phyloP scores from a whole-genome alignment of 179 eudicot genomes.

The Gypsophila paniculata region DNA sequence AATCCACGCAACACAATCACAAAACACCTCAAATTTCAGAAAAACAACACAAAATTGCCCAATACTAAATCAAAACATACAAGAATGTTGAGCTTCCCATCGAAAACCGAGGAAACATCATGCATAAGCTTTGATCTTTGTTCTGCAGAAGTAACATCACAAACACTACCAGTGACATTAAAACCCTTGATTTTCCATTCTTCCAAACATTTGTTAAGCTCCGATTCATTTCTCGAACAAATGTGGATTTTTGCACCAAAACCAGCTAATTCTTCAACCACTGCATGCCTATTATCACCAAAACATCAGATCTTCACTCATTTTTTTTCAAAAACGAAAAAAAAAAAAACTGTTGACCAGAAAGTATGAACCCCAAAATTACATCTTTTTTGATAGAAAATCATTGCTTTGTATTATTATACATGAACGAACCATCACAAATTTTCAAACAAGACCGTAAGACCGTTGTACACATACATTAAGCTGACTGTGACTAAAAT shows the following conservation, averaged over 20 bases:
- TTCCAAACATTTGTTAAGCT: conserved; percentile 57
- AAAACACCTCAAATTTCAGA: not conserved
- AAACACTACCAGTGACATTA: conserved; percentile 60
- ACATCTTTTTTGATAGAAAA: too few relatives aligned
- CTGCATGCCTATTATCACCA: conserved; percentile 46
- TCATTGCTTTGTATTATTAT: too few relatives aligned
- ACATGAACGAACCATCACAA: too few relatives aligned
- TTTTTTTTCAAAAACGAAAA: too few relatives aligned
- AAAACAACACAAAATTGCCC: not conserved
- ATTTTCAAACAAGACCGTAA: too few relatives aligned
- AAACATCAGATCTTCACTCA: not conserved
- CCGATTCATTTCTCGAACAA: conserved; percentile 71
- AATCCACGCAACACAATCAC: too few relatives aligned
- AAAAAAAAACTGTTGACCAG: too few relatives aligned
- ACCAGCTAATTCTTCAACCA: conserved; percentile 71
- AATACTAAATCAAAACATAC: conserved; percentile 40
- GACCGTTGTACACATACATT: too few relatives aligned
- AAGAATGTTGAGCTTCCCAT: conserved; percentile 75
- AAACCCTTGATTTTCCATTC: conserved; percentile 69
- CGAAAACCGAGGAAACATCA: conserved; percentile 50
- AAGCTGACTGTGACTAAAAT: too few relatives aligned
- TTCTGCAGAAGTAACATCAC: conserved; percentile 50
- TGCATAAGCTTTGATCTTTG: conserved; percentile 52
- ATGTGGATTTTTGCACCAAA: conserved; percentile 64
- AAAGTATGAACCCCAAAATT: too few relatives aligned